phyloP scores from a whole-genome alignment of 2,329 filamentous ascomycete genomes.

The Calonectria pseudoreteaudii region DNA sequence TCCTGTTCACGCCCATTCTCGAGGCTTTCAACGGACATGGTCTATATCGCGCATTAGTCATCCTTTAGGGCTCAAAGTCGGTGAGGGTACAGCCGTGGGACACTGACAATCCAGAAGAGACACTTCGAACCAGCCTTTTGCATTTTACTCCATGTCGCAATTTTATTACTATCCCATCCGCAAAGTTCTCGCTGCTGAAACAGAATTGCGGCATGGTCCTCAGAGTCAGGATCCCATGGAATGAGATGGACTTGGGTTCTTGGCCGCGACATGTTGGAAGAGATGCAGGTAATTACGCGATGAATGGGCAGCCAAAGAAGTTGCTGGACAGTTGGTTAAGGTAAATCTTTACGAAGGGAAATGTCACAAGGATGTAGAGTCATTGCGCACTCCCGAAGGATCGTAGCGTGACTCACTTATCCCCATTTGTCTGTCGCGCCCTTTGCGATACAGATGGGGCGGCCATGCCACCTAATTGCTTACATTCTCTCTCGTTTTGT shows the following conservation, averaged over 20 bases:
- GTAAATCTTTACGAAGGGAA: too few species aligned
- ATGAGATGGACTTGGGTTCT: slow-evolving; percentile 28
- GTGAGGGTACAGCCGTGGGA: too few species aligned
- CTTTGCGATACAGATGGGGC: not conserved
- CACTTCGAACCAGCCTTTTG: slow-evolving; percentile 36
- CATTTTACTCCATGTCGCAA: slow-evolving; percentile 30
- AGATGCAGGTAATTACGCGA: not conserved
- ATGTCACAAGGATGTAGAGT: not conserved
- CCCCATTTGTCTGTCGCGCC: not conserved
- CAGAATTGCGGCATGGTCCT: slow-evolving; percentile 25
- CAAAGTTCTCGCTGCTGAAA: slow-evolving; percentile 34
- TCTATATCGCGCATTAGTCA: slow-evolving; percentile 23
- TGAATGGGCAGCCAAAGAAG: not conserved
- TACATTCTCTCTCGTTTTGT: not conserved
- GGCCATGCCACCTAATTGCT: not conserved
- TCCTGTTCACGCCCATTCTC: slow-evolving; percentile 12
- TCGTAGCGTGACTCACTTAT: not conserved
- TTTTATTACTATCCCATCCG: slow-evolving; percentile 35
- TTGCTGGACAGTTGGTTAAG: not conserved
- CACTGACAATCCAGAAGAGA: slow-evolving; percentile 42
- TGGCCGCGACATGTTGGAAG: slow-evolving; percentile 5
- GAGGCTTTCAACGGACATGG: slow-evolving; percentile 17
- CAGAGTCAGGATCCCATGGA: slow-evolving; percentile 39
- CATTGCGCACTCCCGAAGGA: not conserved
- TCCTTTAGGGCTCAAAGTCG: not conserved